Percentiles rank a stretch among this genome's conserved stretches.
Conservation (phyloP, 108 stramenopile genomes). For the Skeletonema potamos region DNA sequence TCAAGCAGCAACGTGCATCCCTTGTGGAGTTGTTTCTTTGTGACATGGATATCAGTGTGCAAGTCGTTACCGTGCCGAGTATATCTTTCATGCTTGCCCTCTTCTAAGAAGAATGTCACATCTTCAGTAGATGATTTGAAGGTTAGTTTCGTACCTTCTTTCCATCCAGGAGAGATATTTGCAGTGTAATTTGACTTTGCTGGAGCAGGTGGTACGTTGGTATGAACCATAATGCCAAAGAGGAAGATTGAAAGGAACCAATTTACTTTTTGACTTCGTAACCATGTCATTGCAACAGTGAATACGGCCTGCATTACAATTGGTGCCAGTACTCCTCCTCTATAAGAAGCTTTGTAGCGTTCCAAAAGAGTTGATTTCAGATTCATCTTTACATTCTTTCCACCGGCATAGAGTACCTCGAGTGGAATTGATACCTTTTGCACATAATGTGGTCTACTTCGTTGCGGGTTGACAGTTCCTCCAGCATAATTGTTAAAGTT, state of each 20-base stretch:
- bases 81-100: constrained; percentile 52
- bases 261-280: constrained; percentile 42
- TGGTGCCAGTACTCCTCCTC: constrained; percentile 45
- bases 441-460: constrained; percentile 60
- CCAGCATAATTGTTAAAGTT: constrained; percentile 13
- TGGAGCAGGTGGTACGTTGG: constrained; percentile 51
- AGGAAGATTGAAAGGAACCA: constrained; percentile 36
- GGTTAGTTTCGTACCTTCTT: constrained; percentile 58
- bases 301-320: constrained; percentile 43
- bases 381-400: constrained; percentile 22
- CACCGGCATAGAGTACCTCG: constrained; percentile 60
- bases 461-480: not conserved
- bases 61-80: constrained; percentile 64
- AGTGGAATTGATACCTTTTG: constrained; percentile 62
- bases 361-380: constrained; percentile 50
- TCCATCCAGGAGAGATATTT: constrained; percentile 50
- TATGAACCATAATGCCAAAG: constrained; percentile 46
- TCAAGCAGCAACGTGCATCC: constrained; percentile 62
- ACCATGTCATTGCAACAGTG: constrained; percentile 40
- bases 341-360: constrained; percentile 56
- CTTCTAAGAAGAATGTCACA: constrained; percentile 68
- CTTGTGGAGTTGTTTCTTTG: constrained; percentile 24
- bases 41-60: constrained; percentile 45
- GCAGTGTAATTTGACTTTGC: constrained; percentile 21
- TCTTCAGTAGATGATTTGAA: constrained; percentile 45